Percentiles rank a stretch among this genome's conserved stretches.
Conservation (phyloP, 768 basidiomycete species). For the Coprinopsis marcescibilis region DNA sequence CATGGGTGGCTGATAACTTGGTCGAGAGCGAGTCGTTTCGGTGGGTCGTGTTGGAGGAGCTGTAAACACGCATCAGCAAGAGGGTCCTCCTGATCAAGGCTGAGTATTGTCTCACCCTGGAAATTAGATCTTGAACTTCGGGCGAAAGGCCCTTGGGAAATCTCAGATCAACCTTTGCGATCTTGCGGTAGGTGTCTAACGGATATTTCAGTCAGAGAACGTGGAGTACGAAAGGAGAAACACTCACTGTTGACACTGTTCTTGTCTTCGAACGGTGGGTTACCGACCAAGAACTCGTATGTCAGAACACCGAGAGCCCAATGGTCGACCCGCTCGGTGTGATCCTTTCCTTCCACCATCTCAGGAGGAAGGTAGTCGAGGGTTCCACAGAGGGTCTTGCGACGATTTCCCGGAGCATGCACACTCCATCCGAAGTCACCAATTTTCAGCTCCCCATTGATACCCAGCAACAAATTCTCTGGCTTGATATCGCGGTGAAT, state of each 20-base stretch:
- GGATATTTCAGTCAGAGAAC: background rate
- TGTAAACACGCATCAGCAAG: conserved; percentile 23
- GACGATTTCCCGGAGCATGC: conserved; percentile 86
- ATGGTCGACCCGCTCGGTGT: conserved; percentile 85
- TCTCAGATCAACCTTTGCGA: conserved; percentile 77
- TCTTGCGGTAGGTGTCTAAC: conserved; percentile 84
- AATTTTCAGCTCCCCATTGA: conserved; percentile 97
- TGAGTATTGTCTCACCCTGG: conserved; percentile 35
- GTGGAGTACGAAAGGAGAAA: background rate
- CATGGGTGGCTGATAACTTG: conserved; percentile 83
- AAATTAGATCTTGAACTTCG: conserved; percentile 65
- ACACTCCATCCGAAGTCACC: conserved; percentile 99
- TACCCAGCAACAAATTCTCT: conserved; percentile 89
- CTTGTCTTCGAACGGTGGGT: conserved; percentile 77
- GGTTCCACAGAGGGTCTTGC: conserved; percentile 92
- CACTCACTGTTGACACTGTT: conserved; percentile 66
- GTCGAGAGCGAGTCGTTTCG: conserved; percentile 64
- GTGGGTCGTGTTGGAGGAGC: conserved; percentile 82
- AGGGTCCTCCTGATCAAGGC: background rate
- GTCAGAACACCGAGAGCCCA: conserved; percentile 98
- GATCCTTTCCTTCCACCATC: conserved; percentile 93
- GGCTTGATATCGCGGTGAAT: conserved; percentile 99
- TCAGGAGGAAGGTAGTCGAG: conserved; percentile 96
- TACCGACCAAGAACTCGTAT: conserved; percentile 89
- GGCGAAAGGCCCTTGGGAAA: conserved; percentile 53